phyloP scores from a whole-genome alignment of 257 asterid genomes.

The Asclepias syriaca region DNA sequence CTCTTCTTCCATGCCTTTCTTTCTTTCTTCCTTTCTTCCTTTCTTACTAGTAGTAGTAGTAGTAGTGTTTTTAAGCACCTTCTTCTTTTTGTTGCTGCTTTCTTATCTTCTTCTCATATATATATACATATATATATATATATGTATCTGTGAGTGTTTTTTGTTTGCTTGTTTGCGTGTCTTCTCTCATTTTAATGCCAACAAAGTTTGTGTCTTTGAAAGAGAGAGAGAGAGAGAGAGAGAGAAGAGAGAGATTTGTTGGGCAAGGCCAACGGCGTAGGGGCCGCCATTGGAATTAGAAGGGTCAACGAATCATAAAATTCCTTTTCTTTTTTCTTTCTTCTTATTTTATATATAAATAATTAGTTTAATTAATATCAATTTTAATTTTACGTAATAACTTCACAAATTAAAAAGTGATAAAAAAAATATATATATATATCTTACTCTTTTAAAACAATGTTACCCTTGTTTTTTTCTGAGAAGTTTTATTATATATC shows the following conservation, averaged over 20 bases:
- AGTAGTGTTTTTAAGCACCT: neutral
- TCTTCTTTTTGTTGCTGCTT: neutral
- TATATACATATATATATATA: no score
- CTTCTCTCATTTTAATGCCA: constrained; percentile 48
- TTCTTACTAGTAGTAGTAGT: no score
- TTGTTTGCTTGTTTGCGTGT: constrained; percentile 20
- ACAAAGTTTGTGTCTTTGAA: constrained; percentile 29
- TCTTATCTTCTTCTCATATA: neutral
- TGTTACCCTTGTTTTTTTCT: constrained; percentile 42
- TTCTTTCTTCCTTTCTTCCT: no score
- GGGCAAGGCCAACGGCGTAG: constrained; percentile 59
- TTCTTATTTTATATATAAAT: no score
- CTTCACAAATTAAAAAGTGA: no score
- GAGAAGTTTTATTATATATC: constrained; percentile 17
- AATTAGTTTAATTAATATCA: no score
- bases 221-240: neutral
- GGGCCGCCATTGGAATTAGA: constrained; percentile 55
- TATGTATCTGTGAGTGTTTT: constrained; percentile 1
- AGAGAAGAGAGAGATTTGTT: constrained; percentile 23
- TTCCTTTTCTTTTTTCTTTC: neutral
- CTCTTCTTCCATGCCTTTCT: constrained; percentile 30
- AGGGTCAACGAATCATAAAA: constrained; percentile 48
- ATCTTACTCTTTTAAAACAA: constrained; percentile 19
- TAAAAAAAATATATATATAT: no score
- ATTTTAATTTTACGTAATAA: no score